Conservation (phyloP, 805 yeast species). For the Barnettozyma salicaria region DNA sequence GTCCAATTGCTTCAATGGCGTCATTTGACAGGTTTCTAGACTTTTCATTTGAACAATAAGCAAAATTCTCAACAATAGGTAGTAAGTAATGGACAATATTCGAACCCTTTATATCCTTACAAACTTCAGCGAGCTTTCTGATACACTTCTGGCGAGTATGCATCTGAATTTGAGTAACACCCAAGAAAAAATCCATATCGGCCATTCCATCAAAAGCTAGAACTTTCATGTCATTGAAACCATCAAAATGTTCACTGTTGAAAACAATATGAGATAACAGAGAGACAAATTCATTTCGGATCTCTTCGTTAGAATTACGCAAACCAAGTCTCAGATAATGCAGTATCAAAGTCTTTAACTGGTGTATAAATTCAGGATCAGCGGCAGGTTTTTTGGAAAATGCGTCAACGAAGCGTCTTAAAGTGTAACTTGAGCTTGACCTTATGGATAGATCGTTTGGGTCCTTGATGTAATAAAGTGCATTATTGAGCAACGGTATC, state of each 20-base stretch:
- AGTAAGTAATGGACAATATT: constrained; percentile 74
- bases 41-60: constrained; percentile 52
- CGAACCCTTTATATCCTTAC: constrained; percentile 40
- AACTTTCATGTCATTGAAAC: constrained; percentile 59
- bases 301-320: constrained; percentile 49
- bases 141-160: constrained; percentile 85
- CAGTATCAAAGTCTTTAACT: constrained; percentile 49
- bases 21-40: constrained; percentile 59
- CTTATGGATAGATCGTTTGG: constrained; percentile 76
- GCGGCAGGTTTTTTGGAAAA: constrained; percentile 21
- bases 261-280: constrained; percentile 60
- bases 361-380: constrained; percentile 28
- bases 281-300: constrained; percentile 66
- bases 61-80: constrained; percentile 82
- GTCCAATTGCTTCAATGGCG: constrained; percentile 56
- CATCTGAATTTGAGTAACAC: constrained; percentile 76
- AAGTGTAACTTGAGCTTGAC: constrained; percentile 61
- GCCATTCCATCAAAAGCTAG: constrained; percentile 55
- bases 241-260: constrained; percentile 38
- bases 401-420: constrained; percentile 60
- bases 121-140: constrained; percentile 49
- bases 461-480: constrained; percentile 68
- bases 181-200: constrained; percentile 54
- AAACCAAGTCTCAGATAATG: constrained; percentile 67
- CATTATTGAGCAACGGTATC: constrained; percentile 68